These are phyloP conservation scores for Suhomyces bokatorum DNA, from an alignment of 1,139 yeast genomes.

Conservation along the genomic window DNA sequence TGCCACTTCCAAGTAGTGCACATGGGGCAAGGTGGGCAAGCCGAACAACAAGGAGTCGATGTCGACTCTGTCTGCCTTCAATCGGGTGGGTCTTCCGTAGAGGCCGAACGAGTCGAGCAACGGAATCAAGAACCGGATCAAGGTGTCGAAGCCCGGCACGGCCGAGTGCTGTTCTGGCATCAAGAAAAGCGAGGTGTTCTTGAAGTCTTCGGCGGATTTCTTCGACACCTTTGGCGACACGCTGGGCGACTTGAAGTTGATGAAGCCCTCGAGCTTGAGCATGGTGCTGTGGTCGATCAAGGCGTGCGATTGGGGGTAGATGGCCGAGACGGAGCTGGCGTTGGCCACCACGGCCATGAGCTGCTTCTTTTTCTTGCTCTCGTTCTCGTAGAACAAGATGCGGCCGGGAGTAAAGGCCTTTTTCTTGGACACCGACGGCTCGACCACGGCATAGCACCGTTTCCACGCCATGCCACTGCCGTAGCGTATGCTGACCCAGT, in stretches of 20 bases:
- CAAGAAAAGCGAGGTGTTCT: slow-evolving; percentile 79
- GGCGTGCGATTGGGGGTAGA: slow-evolving; percentile 83
- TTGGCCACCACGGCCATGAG: slow-evolving; percentile 78
- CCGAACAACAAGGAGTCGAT: slow-evolving; percentile 80
- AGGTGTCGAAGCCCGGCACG: slow-evolving; percentile 92
- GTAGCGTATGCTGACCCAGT: slow-evolving; percentile 91
- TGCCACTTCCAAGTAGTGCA: slow-evolving; percentile 63
- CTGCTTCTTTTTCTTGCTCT: slow-evolving; percentile 59
- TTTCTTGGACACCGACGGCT: slow-evolving; percentile 57
- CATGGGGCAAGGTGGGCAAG: slow-evolving; percentile 84
- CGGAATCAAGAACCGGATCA: slow-evolving; percentile 84
- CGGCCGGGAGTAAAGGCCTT: slow-evolving; percentile 53
- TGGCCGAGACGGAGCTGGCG: slow-evolving; percentile 80
- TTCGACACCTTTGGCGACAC: slow-evolving; percentile 37
- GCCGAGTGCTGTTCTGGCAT: slow-evolving; percentile 96
- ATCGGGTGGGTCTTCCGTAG: slow-evolving; percentile 86
- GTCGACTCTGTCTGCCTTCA: slow-evolving; percentile 87
- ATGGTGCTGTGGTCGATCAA: slow-evolving; percentile 85
- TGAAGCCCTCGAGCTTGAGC: slow-evolving; percentile 83
- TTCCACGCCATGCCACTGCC: slow-evolving; percentile 99
- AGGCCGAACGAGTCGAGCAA: slow-evolving; percentile 81
- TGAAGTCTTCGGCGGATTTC: slow-evolving; percentile 54
- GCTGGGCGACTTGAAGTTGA: slow-evolving; percentile 55
- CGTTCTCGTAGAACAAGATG: slow-evolving; percentile 65
- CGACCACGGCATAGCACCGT: slow-evolving; percentile 88